Evolutionary conservation across 176 grass and related monocot genomes (phyloP).

Genomic region (Oryza glaberrima): DNA sequence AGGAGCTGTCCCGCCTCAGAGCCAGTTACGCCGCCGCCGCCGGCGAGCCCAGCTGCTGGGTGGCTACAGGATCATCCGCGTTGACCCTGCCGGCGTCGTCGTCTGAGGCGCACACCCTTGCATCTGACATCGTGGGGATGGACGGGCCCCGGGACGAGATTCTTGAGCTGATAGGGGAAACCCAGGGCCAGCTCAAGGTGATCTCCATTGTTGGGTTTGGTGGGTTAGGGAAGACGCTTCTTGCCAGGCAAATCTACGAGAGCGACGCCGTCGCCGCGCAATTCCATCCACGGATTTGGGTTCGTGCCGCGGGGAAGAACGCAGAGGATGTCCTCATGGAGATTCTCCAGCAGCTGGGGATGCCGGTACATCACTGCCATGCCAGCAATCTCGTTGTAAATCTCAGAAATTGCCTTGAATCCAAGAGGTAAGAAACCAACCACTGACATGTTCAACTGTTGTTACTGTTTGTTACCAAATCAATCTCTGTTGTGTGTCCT

Average conservation of each 20-base stretch:
- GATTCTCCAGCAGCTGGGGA: background rate
- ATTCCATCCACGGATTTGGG: background rate
- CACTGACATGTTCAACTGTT: no score
- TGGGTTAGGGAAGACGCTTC: background rate
- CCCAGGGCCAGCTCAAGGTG: background rate
- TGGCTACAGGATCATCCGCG: background rate
- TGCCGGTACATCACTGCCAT: background rate
- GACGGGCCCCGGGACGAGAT: background rate
- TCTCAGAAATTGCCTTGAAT: no score
- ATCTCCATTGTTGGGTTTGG: background rate
- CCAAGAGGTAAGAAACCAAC: no score
- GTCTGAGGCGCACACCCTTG: background rate
- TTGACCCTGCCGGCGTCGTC: background rate
- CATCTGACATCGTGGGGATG: slow-evolving; percentile 17
- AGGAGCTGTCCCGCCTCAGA: no score
- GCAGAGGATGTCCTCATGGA: background rate
- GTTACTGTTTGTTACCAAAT: no score
- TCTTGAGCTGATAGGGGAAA: background rate
- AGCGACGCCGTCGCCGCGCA: background rate
- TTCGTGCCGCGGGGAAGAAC: background rate
- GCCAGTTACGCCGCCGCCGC: no score
- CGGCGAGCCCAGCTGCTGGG: no score
- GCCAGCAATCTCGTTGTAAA: no score
- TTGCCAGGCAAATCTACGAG: background rate
- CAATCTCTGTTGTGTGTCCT: no score